Conservation (phyloP, 805 yeast species). For the Zygosaccharomyces lentus region DNA sequence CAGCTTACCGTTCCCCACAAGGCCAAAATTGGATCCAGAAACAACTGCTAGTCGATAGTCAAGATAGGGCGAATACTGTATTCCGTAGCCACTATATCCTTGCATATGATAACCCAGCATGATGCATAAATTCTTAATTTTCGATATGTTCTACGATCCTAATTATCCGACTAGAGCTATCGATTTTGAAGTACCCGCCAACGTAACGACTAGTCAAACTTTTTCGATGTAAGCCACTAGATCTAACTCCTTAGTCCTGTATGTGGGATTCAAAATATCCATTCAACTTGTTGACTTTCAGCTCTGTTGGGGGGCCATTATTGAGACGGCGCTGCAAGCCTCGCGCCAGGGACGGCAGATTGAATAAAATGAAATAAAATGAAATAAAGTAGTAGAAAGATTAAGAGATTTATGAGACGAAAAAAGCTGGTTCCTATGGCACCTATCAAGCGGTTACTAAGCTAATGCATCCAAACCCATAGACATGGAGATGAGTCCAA, state of each 20-base stretch:
- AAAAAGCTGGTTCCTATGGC: too few relatives aligned
- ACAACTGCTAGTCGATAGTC: constrained; percentile 90
- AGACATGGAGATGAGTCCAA: neutral
- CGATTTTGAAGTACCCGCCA: neutral
- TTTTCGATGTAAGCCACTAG: too few relatives aligned
- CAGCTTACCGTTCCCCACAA: constrained; percentile 89
- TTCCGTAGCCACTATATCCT: constrained; percentile 83
- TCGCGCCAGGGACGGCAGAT: too few relatives aligned
- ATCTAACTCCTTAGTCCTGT: too few relatives aligned
- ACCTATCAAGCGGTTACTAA: too few relatives aligned
- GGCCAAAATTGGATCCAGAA: constrained; percentile 85
- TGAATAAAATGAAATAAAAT: neutral
- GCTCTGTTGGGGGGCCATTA: too few relatives aligned
- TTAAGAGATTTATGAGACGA: neutral
- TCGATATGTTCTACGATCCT: neutral
- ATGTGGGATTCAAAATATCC: too few relatives aligned
- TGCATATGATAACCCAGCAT: constrained; percentile 73
- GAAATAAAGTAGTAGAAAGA: neutral
- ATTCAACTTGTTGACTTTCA: too few relatives aligned
- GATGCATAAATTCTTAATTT: neutral
- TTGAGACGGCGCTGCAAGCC: too few relatives aligned
- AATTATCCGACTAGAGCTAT: neutral
- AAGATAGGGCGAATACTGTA: constrained; percentile 85
- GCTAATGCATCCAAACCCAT: neutral
- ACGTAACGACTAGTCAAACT: too few relatives aligned